Percentiles rank a stretch among this genome's conserved stretches.
These are phyloP conservation scores for Hsuehochloa calcarea DNA, from an alignment of 176 grass and related monocot genomes.

Conservation along the genomic window DNA sequence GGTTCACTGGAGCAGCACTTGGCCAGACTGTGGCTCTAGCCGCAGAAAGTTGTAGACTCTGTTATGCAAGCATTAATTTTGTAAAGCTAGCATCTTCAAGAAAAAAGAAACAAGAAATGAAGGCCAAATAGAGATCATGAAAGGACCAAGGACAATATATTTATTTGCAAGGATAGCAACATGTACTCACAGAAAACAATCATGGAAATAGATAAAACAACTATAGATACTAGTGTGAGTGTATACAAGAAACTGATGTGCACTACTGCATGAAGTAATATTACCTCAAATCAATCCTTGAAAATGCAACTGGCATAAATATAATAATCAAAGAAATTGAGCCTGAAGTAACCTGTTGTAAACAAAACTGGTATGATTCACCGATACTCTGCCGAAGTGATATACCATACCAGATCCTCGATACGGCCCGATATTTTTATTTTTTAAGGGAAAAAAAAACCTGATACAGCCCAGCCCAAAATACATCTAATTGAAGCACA, in stretches of 20 bases:
- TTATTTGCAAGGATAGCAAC: conserved; percentile 4
- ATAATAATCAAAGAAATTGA: background rate
- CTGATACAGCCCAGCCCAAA: background rate
- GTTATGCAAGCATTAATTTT: conserved; percentile 47
- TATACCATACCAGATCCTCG: background rate
- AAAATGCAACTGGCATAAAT: background rate
- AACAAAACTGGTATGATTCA: background rate
- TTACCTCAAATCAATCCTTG: background rate
- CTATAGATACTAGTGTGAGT: background rate
- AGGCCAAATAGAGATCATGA: conserved; percentile 4
- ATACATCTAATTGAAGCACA: background rate
- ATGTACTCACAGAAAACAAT: conserved; percentile 5
- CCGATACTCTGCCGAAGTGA: background rate
- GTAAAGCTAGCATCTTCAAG: conserved; percentile 29
- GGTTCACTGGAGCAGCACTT: conserved; percentile 29
- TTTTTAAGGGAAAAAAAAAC: background rate
- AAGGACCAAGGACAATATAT: conserved; percentile 12
- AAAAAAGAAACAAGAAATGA: conserved; percentile 22
- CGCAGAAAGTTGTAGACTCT: conserved; percentile 80
- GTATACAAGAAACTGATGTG: background rate
- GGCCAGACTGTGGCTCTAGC: conserved; percentile 71
- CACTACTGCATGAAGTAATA: background rate
- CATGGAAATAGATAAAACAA: background rate
- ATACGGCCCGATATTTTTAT: background rate
- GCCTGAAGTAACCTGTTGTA: background rate